Evolutionary conservation across 225 moss, liverwort and hornwort genomes (phyloP).

Genomic region (Lunularia cruciata): DNA sequence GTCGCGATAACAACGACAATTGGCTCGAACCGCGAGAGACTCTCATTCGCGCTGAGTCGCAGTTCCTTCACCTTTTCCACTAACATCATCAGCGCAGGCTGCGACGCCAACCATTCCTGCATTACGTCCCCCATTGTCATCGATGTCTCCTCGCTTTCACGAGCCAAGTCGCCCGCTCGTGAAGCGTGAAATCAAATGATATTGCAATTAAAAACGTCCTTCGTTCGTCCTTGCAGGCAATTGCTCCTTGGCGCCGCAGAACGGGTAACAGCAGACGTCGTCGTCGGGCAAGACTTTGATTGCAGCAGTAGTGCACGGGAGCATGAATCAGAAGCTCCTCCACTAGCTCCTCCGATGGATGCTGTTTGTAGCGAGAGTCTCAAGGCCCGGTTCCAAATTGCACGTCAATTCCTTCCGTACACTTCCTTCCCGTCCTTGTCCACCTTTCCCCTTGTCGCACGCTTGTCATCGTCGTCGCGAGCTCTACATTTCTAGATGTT

Average conservation of each 20-base stretch:
- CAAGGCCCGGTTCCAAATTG: too few relatives aligned
- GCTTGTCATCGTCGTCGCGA: too few relatives aligned
- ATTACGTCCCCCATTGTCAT: slow-evolving; percentile 5
- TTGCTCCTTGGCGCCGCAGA: too few relatives aligned
- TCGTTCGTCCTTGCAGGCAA: neutral
- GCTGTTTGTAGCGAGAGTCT: too few relatives aligned
- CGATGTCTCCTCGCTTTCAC: neutral
- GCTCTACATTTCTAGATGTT: too few relatives aligned
- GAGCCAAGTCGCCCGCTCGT: neutral
- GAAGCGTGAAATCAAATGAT: neutral
- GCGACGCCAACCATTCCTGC: neutral
- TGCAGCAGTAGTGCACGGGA: too few relatives aligned
- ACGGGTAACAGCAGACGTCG: neutral
- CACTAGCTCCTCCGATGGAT: too few relatives aligned
- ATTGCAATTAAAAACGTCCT: neutral
- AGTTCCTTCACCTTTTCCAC: slow-evolving; percentile 41
- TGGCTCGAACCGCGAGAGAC: slow-evolving; percentile 67
- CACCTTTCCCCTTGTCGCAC: too few relatives aligned
- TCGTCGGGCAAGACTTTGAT: slow-evolving; percentile 1
- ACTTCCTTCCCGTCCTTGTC: too few relatives aligned
- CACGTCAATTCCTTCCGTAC: too few relatives aligned
- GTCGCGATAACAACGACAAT: slow-evolving; percentile 58
- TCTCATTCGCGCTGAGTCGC: slow-evolving; percentile 54
- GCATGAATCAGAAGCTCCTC: too few relatives aligned
- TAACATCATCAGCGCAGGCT: slow-evolving; percentile 1